Evolutionary conservation across 495 filamentous ascomycete species (phyloP).

Genomic region (Neurospora africana): DNA sequence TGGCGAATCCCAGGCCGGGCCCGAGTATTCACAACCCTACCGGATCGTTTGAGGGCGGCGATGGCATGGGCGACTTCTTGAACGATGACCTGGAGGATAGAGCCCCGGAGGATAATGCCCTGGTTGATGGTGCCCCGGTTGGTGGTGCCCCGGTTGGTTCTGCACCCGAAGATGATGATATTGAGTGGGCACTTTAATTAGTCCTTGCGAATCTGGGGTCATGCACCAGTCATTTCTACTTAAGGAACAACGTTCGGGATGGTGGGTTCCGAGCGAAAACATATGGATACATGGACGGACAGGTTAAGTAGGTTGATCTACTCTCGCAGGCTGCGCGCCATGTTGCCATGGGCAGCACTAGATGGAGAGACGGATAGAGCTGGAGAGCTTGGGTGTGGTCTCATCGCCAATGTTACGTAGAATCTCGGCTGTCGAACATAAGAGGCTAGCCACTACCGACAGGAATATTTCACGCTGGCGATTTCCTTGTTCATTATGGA

Average conservation of each 20-base stretch:
- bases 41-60: conserved; percentile 5
- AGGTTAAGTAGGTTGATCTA: background rate
- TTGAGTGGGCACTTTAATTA: background rate
- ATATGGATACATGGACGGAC: background rate
- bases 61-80: conserved; percentile 9
- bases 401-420: background rate
- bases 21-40: conserved; percentile 20
- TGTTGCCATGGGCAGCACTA: background rate
- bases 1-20: conserved; percentile 24
- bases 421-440: background rate
- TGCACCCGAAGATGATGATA: background rate
- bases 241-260: background rate
- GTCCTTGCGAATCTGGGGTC: background rate
- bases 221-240: background rate
- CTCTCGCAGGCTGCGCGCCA: background rate
- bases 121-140: background rate
- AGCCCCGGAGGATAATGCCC: background rate
- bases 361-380: background rate
- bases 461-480: background rate
- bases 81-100: background rate
- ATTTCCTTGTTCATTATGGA: background rate
- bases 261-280: background rate
- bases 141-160: background rate
- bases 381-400: background rate
- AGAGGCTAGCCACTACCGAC: background rate